Evolutionary conservation across 2,329 filamentous ascomycete genomes (phyloP), one percentile per base, ranked within the genome.

Genomic region (Aspergillus sp.): DNA sequence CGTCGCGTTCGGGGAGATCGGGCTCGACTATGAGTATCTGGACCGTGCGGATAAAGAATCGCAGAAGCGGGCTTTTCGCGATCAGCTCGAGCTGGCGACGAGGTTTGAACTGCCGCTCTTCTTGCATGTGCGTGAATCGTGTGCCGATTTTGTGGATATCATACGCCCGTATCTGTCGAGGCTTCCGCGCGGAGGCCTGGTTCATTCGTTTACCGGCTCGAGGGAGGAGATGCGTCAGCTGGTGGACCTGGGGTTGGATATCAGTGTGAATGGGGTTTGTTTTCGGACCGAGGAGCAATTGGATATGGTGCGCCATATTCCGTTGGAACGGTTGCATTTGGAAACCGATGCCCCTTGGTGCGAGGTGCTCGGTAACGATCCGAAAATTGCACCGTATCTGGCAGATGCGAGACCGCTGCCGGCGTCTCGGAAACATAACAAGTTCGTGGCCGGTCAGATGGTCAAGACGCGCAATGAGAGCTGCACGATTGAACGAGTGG

Each of bases 121-220:
- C 26, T 42, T 71, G 14, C 80, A 36, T 57, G 79, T 77, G 29
- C 75, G 80, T 5, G 73, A 74, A 20, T 75, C 79, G 0, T 79
- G 76, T 29, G 71, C 73, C 2, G 79, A 82, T 32, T 82, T 82
- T 31, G 71, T 79, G 1, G 60, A 64, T 0, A 74, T 79, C 16
- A 71, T 84, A 9, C 66, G 65, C 14, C 75, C 76, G 0, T 83
- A 81, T 58, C 26, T 79, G 0, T 49, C 67, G 0, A 63, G 60
- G 4, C 65, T 82, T 3, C 77, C 77, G 3, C 67, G 71, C 2
- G 64, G 70, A 4, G 93, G 90, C 5, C 84, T 96, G 11, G 93
- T 97, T 53, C 93, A 97, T 77, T 92, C 88, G 67, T 96, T 96
- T 71, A 96, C 92, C 0, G 93, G 92, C 4, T 90, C 90, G 0